These are phyloP conservation scores for Aegilops tauschii DNA, from an alignment of 176 grass and related monocot species.

Conservation along the genomic window DNA sequence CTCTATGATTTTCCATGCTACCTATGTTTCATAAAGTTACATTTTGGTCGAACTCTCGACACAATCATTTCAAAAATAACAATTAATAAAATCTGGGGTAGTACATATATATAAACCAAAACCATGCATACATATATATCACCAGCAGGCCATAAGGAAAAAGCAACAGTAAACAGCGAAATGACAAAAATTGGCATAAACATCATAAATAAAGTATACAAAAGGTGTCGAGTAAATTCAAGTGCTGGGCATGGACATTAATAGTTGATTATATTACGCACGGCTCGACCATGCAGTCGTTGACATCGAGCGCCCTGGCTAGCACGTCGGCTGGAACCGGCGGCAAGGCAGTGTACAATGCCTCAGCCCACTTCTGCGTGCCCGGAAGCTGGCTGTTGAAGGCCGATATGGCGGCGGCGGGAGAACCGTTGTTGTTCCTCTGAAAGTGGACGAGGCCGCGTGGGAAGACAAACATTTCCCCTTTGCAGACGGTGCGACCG, in stretches of 20 bases:
- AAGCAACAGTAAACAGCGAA: too few relatives aligned
- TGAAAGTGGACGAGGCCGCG: conserved; percentile 41
- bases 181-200: too few relatives aligned
- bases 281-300: conserved; percentile 40
- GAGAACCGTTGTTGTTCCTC: not conserved
- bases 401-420: conserved; percentile 38
- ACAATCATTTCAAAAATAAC: too few relatives aligned
- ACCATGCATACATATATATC: too few relatives aligned
- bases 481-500: conserved; percentile 29
- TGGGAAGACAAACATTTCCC: conserved; percentile 40
- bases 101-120: too few relatives aligned
- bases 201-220: too few relatives aligned
- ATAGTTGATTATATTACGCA: not conserved
- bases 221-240: not conserved
- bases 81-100: too few relatives aligned
- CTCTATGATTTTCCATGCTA: too few relatives aligned
- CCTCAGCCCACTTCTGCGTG: conserved; percentile 35
- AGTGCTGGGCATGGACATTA: not conserved
- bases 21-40: too few relatives aligned
- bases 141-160: too few relatives aligned
- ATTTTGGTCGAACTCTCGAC: too few relatives aligned
- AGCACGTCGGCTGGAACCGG: conserved; percentile 46
- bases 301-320: conserved; percentile 47
- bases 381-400: conserved; percentile 74
- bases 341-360: conserved; percentile 47